These are phyloP conservation scores for Pleurotus salmoneostramineus DNA, from an alignment of 768 basidiomycete genomes.

Conservation along the genomic window DNA sequence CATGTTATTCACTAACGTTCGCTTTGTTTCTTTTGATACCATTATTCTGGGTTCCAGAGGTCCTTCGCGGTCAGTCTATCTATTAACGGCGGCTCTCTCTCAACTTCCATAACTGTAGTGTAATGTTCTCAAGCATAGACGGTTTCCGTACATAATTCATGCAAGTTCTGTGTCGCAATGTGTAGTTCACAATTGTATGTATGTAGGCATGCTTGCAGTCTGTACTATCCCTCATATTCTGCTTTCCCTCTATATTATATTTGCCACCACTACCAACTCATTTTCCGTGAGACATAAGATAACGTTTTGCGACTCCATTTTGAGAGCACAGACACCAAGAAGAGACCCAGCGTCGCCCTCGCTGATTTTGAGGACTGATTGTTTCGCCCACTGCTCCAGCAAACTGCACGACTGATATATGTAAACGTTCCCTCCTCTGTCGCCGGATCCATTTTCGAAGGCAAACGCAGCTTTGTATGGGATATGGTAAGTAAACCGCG, in stretches of 20 bases:
- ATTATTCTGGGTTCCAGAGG: conserved; percentile 9
- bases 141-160: conserved; percentile 4
- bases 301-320: conserved; percentile 28
- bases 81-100: conserved; percentile 7
- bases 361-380: conserved; percentile 75
- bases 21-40: conserved; percentile 8
- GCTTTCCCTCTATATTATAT: conserved; percentile 1
- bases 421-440: conserved; percentile 80
- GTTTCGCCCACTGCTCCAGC: conserved; percentile 65
- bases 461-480: conserved; percentile 58
- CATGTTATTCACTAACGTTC: neutral
- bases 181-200: conserved; percentile 5
- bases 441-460: conserved; percentile 73
- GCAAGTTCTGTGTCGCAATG: conserved; percentile 2
- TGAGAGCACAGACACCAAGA: conserved; percentile 66
- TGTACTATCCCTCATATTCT: conserved; percentile 1
- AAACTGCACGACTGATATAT: conserved; percentile 63
- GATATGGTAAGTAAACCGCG: conserved; percentile 81
- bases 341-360: conserved; percentile 70
- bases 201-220: conserved; percentile 1
- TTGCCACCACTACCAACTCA: conserved; percentile 56
- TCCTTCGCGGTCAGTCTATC: conserved; percentile 4
- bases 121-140: conserved; percentile 8
- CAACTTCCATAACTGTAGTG: neutral
- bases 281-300: conserved; percentile 77